Base-by-base conservation (phyloP, 805 yeast genomes). In the Metschnikowia hibisci region DNA sequence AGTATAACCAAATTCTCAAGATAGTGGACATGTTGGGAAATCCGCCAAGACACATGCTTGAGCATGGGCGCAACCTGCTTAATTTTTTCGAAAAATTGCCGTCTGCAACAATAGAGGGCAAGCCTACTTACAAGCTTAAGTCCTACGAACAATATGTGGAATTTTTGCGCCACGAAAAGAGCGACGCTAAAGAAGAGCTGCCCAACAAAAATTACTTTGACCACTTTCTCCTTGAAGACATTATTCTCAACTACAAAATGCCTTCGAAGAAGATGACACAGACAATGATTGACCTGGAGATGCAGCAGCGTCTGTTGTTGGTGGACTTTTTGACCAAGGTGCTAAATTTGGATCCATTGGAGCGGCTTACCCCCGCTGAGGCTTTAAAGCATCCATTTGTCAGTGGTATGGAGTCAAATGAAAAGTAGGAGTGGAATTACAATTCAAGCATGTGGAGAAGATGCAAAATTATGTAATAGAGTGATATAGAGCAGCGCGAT, bases 11-110 rank as follows among this genome's bases (percentile, higher is more conserved):
- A 63, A 67, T 95, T 34, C 73, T 80, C 48, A 81, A 96, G 52
- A 89, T 93, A 30, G 79, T 84, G 3, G 83, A 84, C 33, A 84
- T 89, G 71, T 63, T 91, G 46, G 96, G 95, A 0, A 63, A 71
- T 49, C 99, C 99, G 18, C 97, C 96, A 9, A 69, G 83, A 18
- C 95, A 96, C 87, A 93, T 93, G 99, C 73, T 91, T 51, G 97
- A 91, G 50, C 88, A 87, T 81, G 99, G 98, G 22, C 84, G 87
- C 52, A 88, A 84, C 61, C 74, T 96, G 1, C 65, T 73, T 35
- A 79, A 82, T 52, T 93, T 84, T 53, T 74, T 85, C 64, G 77
- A 76, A 44, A 77, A 77, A 49, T 31, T 53, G 2, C 63, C 63
- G 23, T 47, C 51, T 31, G 39, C 43, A 25, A 52, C 52, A 6